Percentiles rank a stretch among this genome's conserved stretches.
phyloP scores from a whole-genome alignment of 2,329 filamentous ascomycete species.

The Phoma herbarum region DNA sequence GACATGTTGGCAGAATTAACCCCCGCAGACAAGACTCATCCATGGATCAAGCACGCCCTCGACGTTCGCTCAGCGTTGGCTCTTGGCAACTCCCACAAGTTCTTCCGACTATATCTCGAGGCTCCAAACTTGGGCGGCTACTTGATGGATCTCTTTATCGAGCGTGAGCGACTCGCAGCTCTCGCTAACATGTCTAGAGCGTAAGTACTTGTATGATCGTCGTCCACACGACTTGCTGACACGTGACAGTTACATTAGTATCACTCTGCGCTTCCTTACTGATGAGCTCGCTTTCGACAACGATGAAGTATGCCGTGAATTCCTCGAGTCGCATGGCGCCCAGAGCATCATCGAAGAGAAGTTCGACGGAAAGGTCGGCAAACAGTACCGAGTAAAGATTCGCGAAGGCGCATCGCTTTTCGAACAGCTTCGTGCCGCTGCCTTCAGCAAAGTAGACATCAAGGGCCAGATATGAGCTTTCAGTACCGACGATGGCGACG shows the following conservation, averaged over 20 bases:
- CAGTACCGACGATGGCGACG: slow-evolving; percentile 9
- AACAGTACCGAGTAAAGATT: slow-evolving; percentile 59
- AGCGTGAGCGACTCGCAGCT: slow-evolving; percentile 88
- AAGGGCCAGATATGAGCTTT: slow-evolving; percentile 86
- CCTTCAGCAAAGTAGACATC: slow-evolving; percentile 91
- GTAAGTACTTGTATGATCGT: slow-evolving; percentile 66
- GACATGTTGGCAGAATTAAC: slow-evolving; percentile 99
- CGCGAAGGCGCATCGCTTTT: slow-evolving; percentile 72
- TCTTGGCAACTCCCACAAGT: slow-evolving; percentile 94
- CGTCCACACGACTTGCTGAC: slow-evolving; percentile 56
- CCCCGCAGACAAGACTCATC: slow-evolving; percentile 91
- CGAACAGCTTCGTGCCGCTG: slow-evolving; percentile 74
- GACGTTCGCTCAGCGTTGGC: slow-evolving; percentile 90
- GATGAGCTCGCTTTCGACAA: slow-evolving; percentile 96
- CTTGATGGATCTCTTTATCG: slow-evolving; percentile 99
- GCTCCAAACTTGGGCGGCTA: slow-evolving; percentile 98
- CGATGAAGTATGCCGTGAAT: slow-evolving; percentile 88
- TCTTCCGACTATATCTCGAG: slow-evolving; percentile 94
- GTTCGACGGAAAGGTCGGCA: slow-evolving; percentile 59
- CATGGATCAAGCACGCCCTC: slow-evolving; percentile 83
- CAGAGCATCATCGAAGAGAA: slow-evolving; percentile 79
- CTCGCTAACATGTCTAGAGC: slow-evolving; percentile 92
- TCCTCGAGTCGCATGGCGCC: slow-evolving; percentile 82
- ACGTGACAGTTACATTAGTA: slow-evolving; percentile 80
- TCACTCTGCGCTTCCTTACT: slow-evolving; percentile 89